Base-by-base conservation (phyloP, 2,329 filamentous ascomycete species). In the Pseudogymnoascus sp. region DNA sequence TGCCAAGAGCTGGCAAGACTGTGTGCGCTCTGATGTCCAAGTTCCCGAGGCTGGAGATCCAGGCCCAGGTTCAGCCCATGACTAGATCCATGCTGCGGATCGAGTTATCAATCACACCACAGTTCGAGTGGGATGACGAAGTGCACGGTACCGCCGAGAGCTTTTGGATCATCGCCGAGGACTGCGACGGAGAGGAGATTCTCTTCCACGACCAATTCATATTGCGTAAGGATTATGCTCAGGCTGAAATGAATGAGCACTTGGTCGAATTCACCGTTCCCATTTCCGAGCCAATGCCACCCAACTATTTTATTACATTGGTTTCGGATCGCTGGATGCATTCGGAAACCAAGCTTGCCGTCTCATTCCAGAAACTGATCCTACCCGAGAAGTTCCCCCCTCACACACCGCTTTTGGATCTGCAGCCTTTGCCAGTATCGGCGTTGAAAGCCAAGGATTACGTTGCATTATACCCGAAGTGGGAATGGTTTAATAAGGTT, bases 251-350 rank as follows among this genome's bases (percentile, higher is more conserved):
- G 72, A 97, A 93, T 66, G 93, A 97, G 76, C 94, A 99, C 74
- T 76, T 97, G 9, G 88, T 99, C 29, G 94, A 99, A 68, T 94
- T 99, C 69, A 97, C 93, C 0, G 93, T 97, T 2, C 90, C 94
- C 0, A 96, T 99, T 67, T 92, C 91, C 0, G 94, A 99, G 68
- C 95, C 95, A 0, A 96, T 97, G 89, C 94, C 94, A 11, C 94
- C 95, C 0, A 96, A 99, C 74, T 99, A 99, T 77, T 99, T 99
- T 76, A 91, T 99, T 69, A 94, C 92, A 0, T 84, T 99, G 39
- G 78, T 97, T 17, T 97, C 93, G 3, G 94, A 99, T 74, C 83
- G 94, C 67, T 99, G 94, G 94, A 97, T 99, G 91, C 91, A 96
- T 72, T 91, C 93, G 0, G 92, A 99, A 76, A 96, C 92, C 1